Evolutionary conservation across 169 alveolate species (phyloP).

Genomic region (Theileria annulata): DNA sequence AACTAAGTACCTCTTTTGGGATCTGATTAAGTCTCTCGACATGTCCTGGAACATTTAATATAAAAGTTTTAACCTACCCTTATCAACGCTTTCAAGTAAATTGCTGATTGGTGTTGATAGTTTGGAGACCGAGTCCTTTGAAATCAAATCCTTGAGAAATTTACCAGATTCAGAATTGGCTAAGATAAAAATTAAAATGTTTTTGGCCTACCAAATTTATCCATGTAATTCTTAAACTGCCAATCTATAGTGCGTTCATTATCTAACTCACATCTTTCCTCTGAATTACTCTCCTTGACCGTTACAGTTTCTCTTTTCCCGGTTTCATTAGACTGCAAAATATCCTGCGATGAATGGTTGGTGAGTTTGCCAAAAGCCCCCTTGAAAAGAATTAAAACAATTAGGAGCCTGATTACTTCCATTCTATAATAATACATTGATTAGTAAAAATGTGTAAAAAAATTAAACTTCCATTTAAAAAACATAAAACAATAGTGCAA

Average conservation of each 20-base stretch:
- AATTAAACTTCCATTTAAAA: slow-evolving; percentile 2
- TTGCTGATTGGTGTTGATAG: background rate
- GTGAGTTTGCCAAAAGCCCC: background rate
- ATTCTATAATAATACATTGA: background rate
- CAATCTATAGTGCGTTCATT: background rate
- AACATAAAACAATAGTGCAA: background rate
- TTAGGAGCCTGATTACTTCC: background rate
- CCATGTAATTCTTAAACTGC: slow-evolving; percentile 10
- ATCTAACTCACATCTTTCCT: slow-evolving; percentile 15
- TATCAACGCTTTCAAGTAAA: slow-evolving; percentile 5
- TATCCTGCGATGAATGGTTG: slow-evolving; percentile 23
- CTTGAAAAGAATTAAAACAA: background rate
- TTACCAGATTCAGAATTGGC: slow-evolving; percentile 21
- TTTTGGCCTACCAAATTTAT: background rate
- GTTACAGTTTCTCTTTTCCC: background rate
- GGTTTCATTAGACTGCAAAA: slow-evolving; percentile 15
- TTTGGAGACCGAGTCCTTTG: background rate
- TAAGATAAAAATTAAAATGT: background rate
- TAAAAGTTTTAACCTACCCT: background rate
- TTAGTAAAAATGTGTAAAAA: background rate
- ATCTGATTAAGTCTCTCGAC: background rate
- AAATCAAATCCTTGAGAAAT: background rate
- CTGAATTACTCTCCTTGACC: background rate
- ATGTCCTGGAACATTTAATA: background rate
- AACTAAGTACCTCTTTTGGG: background rate